Conservation (phyloP, 2,329 filamentous ascomycete species). For the Trichoderma simmonsii region DNA sequence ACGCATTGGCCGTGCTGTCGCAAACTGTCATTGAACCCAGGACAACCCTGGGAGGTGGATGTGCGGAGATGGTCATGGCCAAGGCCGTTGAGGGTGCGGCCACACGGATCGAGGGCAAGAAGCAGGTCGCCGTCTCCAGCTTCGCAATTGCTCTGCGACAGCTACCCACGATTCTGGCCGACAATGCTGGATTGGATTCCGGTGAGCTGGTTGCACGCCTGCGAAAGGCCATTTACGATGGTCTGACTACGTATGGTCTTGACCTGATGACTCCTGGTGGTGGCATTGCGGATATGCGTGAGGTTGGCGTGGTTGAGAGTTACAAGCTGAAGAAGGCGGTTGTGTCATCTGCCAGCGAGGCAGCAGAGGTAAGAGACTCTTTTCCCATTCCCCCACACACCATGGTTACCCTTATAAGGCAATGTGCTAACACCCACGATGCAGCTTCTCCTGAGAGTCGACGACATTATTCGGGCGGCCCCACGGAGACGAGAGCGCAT, state of each 20-base stretch:
- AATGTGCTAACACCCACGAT: neutral
- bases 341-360: slow-evolving; percentile 92
- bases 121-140: slow-evolving; percentile 85
- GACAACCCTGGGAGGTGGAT: slow-evolving; percentile 91
- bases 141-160: slow-evolving; percentile 89
- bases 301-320: slow-evolving; percentile 91
- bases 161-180: slow-evolving; percentile 91
- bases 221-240: slow-evolving; percentile 91
- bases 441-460: slow-evolving; percentile 86
- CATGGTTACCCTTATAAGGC: neutral
- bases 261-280: slow-evolving; percentile 87
- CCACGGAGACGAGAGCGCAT: slow-evolving; percentile 57
- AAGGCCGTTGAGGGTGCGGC: slow-evolving; percentile 94
- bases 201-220: slow-evolving; percentile 89
- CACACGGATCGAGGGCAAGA: slow-evolving; percentile 94
- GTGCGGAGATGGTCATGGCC: slow-evolving; percentile 98
- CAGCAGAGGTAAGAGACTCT: slow-evolving; percentile 72
- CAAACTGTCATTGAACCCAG: slow-evolving; percentile 94
- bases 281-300: slow-evolving; percentile 92
- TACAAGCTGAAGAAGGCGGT: slow-evolving; percentile 99
- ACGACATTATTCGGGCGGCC: slow-evolving; percentile 95
- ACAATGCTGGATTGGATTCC: slow-evolving; percentile 95
- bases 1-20: slow-evolving; percentile 91
- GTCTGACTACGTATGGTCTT: slow-evolving; percentile 86
- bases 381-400: neutral